phyloP scores from a whole-genome alignment of 352 stramenopile genomes.

The Globisporangium heterothallicum region DNA sequence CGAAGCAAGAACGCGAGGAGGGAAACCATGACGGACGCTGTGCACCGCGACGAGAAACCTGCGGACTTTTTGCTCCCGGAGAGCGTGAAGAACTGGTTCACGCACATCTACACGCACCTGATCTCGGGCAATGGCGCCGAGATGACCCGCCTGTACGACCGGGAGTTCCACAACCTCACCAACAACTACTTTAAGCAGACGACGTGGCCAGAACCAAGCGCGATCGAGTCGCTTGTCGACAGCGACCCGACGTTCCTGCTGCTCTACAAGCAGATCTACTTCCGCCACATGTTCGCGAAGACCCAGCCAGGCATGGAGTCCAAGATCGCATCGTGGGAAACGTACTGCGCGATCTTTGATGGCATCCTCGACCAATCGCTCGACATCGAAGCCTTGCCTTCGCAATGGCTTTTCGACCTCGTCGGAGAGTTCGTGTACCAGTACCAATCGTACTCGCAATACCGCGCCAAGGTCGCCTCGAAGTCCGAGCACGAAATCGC shows the following conservation, averaged over 20 bases:
- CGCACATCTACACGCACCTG: conserved; percentile 82
- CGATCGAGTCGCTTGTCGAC: conserved; percentile 78
- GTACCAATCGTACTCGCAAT: conserved; percentile 98
- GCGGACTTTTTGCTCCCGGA: conserved; percentile 85
- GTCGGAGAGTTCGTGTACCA: conserved; percentile 99
- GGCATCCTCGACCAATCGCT: conserved; percentile 84
- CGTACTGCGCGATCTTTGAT: conserved; percentile 94
- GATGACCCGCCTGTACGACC: conserved; percentile 85
- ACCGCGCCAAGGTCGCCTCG: conserved; percentile 79
- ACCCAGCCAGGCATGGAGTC: conserved; percentile 83
- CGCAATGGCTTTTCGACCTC: conserved; percentile 98
- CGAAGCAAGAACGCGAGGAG: not conserved
- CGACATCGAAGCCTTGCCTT: conserved; percentile 83
- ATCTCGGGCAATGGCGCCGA: conserved; percentile 76
- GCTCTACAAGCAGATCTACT: conserved; percentile 96
- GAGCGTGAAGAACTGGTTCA: conserved; percentile 87
- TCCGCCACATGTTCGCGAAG: conserved; percentile 94
- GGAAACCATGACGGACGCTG: conserved; percentile 40
- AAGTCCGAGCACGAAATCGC: conserved; percentile 59
- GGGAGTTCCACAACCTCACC: conserved; percentile 83
- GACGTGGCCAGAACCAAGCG: conserved; percentile 91
- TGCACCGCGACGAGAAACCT: conserved; percentile 76
- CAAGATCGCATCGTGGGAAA: conserved; percentile 91
- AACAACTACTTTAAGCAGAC: conserved; percentile 94
- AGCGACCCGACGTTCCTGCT: conserved; percentile 90